These are phyloP conservation scores for Dactylellina haptotyla DNA, from an alignment of 2,329 filamentous ascomycete genomes.

Conservation along the genomic window DNA sequence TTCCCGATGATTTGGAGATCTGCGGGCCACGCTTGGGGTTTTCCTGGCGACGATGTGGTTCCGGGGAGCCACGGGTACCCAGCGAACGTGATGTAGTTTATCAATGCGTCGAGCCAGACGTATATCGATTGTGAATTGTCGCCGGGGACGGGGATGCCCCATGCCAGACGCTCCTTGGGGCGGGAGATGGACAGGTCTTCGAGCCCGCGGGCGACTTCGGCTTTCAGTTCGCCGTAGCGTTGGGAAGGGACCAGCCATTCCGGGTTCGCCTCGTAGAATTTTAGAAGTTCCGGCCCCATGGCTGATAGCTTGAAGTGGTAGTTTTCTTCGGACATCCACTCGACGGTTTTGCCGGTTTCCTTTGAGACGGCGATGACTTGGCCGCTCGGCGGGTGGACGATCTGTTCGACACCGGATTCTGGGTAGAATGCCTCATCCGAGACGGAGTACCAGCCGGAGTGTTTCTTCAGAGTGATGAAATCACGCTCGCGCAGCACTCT, in stretches of 20 bases:
- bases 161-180: constrained; percentile 78
- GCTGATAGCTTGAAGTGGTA: constrained; percentile 93
- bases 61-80: constrained; percentile 73
- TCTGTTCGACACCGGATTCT: constrained; percentile 75
- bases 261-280: constrained; percentile 81
- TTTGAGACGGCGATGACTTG: constrained; percentile 68
- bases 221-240: constrained; percentile 80
- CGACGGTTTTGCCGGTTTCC: constrained; percentile 91
- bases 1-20: constrained; percentile 94
- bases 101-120: constrained; percentile 94
- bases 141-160: constrained; percentile 89
- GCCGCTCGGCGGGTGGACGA: constrained; percentile 81
- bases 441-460: constrained; percentile 96
- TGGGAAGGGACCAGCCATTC: constrained; percentile 77
- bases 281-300: constrained; percentile 79
- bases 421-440: constrained; percentile 98
- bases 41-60: constrained; percentile 65
- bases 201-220: constrained; percentile 79
- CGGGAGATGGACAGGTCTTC: constrained; percentile 90
- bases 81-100: constrained; percentile 90
- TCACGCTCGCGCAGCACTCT: constrained; percentile 77
- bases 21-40: constrained; percentile 80
- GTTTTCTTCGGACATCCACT: constrained; percentile 92
- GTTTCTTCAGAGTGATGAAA: constrained; percentile 83
- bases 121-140: constrained; percentile 92